Percentiles rank a stretch among this genome's conserved stretches.
Conservation (phyloP, 768 basidiomycete genomes). For the Rhodotorula kratochvilovae region DNA sequence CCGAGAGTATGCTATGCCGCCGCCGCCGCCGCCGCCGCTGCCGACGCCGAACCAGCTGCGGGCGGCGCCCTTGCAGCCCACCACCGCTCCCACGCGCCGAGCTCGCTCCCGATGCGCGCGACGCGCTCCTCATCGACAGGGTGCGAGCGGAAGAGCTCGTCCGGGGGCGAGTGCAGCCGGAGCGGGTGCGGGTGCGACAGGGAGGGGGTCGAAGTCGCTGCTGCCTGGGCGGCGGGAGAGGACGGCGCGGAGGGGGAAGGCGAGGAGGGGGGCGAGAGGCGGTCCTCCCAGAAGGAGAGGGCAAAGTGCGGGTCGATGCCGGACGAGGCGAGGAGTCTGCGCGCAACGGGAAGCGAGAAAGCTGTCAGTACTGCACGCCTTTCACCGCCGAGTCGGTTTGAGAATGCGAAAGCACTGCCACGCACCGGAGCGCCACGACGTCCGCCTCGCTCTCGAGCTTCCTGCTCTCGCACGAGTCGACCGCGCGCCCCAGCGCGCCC, state of each 20-base stretch:
- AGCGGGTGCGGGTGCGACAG: slow-evolving; percentile 44
- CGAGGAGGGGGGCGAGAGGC: slow-evolving; percentile 20
- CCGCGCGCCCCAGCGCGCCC: slow-evolving; percentile 57
- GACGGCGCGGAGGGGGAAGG: not conserved
- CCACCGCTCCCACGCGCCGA: slow-evolving; percentile 61
- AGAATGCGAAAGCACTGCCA: not conserved
- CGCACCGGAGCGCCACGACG: slow-evolving; percentile 37
- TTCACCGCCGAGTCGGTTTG: no score
- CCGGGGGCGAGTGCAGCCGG: slow-evolving; percentile 48
- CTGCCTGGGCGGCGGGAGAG: not conserved
- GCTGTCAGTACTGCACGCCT: not conserved
- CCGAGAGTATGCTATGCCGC: not conserved
- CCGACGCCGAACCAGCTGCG: not conserved
- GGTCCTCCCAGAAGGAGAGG: slow-evolving; percentile 71
- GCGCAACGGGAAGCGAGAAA: not conserved
- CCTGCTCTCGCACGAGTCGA: slow-evolving; percentile 69
- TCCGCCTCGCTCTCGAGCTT: slow-evolving; percentile 78
- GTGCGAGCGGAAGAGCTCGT: slow-evolving; percentile 52
- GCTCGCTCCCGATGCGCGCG: slow-evolving; percentile 60
- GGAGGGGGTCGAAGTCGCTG: slow-evolving; percentile 53
- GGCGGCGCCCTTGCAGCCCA: not conserved
- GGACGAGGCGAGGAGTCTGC: slow-evolving; percentile 81
- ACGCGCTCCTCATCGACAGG: slow-evolving; percentile 66
- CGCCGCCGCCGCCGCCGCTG: not conserved
- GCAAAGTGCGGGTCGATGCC: slow-evolving; percentile 83